Evolutionary conservation across 2,329 filamentous ascomycete species (phyloP), one percentile per base, ranked within the genome.

Genomic region (Cyclaneusma minus): DNA sequence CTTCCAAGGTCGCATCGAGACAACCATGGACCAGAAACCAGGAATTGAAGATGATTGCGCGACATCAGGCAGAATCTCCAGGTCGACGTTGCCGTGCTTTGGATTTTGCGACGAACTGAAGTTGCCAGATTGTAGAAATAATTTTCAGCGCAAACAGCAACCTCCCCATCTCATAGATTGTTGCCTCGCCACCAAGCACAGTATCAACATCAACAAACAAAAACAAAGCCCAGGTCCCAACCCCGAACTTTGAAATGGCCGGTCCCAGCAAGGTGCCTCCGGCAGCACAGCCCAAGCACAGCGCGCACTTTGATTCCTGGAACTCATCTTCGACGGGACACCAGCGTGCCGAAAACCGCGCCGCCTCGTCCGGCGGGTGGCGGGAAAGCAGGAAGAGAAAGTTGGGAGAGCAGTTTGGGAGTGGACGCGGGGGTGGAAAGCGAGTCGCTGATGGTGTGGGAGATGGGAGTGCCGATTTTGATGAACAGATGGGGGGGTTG

Each of bases 301-400:
- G 51, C 14, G 50, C 52, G 18, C 43, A 45, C 32, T 78, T 76
- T 41, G 74, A 79, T 48, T 60, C 69, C 4, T 80, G 72, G 71
- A 83, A 83, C 51, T 74, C 72, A 9, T 68, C 71, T 8, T 71
- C 75, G 5, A 74, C 76, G 1, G 81, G 81, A 23, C 82, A 93
- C 47, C 84, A 92, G 51, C 64, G 71, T 21, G 69, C 79, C 21
- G 78, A 87, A 32, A 73, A 69, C 32, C 53, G 57, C 3, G 60
- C 76, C 2, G 65, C 68, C 2, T 64, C 65, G 13, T 64, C 60
- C 39, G 71, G 56, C 36, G 63, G 68, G 44, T 91, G 83, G 82
- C 71, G 80, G 13, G 60, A 71, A 26, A 76, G 70, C 9, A 68
- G 81, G 21, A 66, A 61, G 22, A 50, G 60, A 28, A 89, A 87